Evolutionary conservation across 306 rosid species (phyloP), one percentile per base, ranked within the genome.

Genomic region (Fragaria vesca): DNA sequence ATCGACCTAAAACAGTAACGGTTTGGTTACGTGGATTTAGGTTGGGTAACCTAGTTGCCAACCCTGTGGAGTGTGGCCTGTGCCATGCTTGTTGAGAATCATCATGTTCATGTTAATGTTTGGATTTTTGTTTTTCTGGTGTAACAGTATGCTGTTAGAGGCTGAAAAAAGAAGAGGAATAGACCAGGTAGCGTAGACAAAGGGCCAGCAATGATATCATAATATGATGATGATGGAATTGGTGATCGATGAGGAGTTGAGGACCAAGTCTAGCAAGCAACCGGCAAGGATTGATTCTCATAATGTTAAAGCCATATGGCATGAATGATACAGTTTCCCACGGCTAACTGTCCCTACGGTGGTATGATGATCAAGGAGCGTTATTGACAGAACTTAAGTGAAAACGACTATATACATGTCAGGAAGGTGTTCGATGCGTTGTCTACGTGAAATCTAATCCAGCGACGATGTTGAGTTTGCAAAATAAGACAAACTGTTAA

Each of bases 261-360:
- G 18, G 61, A 62, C 71, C 78, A 46, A 62, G 61, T 75, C 71
- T 46, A 46, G 78, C 70, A 46, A 74, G 51, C 71, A 66, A 66
- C 71, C 70, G 70, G 70, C 47, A 66, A 66, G 70, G 47, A 66
- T 66, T 17, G 24, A 40, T 66, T 18, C 48, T 38, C 47, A 66
- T 65, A 34, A 66, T 36, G 70, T 66, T 36, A 17, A 42, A 8
- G 11, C 71, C 76, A 34, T 15, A 38, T 57, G 68, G 68, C 77
- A 57, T 4, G 60, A 13, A 57, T 73, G 9, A 73, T 57, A 40
- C 68, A 21, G 17, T 57, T 65, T 65, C 34, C 68, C 68, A 38
- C 40, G 17, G 36, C 24, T 12, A 4, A 17, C 50, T 38, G 26
- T 38, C 26, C 71, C 28, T 36, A 38, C 15, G 13, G 9, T 13